Percentiles rank a stretch among this genome's conserved stretches.
Conservation (phyloP, 768 basidiomycete genomes). For the Termitomyces sp. region DNA sequence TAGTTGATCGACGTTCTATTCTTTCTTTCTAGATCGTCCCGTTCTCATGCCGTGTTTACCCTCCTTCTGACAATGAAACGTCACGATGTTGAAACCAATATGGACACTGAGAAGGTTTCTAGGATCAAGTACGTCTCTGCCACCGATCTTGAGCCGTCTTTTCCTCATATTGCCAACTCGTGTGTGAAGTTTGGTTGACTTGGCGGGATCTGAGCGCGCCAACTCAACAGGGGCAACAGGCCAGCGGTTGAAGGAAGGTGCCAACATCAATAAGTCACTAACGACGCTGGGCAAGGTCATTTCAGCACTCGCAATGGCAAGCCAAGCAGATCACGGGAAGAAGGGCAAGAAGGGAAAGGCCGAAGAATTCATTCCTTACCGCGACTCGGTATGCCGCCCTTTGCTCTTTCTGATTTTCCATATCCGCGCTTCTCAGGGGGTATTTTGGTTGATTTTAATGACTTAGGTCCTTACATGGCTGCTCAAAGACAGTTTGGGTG, state of each 20-base stretch:
- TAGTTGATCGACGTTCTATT: slow-evolving; percentile 5
- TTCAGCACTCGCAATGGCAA: slow-evolving; percentile 76
- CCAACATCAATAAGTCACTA: slow-evolving; percentile 97
- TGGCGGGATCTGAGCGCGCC: slow-evolving; percentile 95
- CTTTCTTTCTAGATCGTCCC: slow-evolving; percentile 62
- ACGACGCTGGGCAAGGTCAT: slow-evolving; percentile 99
- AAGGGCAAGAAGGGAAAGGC: slow-evolving; percentile 87
- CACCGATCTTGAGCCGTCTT: slow-evolving; percentile 1
- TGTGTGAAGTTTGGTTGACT: slow-evolving; percentile 75
- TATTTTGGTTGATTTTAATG: neutral
- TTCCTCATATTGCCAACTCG: slow-evolving; percentile 8
- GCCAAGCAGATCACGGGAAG: slow-evolving; percentile 56
- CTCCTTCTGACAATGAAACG: slow-evolving; percentile 90
- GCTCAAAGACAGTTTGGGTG: slow-evolving; percentile 95
- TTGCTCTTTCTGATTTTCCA: slow-evolving; percentile 8
- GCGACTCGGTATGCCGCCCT: slow-evolving; percentile 74
- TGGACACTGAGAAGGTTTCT: slow-evolving; percentile 98
- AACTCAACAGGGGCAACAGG: slow-evolving; percentile 98
- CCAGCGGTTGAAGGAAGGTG: slow-evolving; percentile 93
- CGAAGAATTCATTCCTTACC: slow-evolving; percentile 94
- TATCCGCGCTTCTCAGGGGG: neutral
- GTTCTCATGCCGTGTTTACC: slow-evolving; percentile 98
- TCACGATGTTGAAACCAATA: slow-evolving; percentile 76
- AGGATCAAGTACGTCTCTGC: slow-evolving; percentile 69
- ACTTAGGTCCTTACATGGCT: slow-evolving; percentile 92